Base-by-base conservation (phyloP, 2,329 filamentous ascomycete genomes). In the Fusarium xylarioides region DNA sequence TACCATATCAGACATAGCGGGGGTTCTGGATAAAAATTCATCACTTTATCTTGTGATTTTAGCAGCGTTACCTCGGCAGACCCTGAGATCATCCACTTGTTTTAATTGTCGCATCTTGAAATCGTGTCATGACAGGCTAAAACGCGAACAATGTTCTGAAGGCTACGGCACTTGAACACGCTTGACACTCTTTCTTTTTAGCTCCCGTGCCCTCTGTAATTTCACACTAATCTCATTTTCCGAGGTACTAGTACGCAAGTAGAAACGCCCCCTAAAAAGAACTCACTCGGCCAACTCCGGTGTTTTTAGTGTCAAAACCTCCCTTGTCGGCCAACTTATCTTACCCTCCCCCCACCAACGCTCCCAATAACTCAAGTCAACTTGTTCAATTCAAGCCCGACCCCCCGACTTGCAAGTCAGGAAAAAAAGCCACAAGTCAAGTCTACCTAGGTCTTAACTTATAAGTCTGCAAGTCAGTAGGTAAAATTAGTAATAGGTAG, bases 301-400 rank as follows among this genome's bases (percentile, higher is more conserved):
- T 11, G 19, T 6, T n/a, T 23, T 26, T 16, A 28, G 15, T 18
- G n/a, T 15, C 28, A n/a, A 44, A 47, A 38, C 42, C 54, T 55
- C 50, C 61, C 44, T 34, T 58, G 54, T 74, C 71, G 71, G 70
- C 66, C 62, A 74, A 74, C 71, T 74, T 74, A 71, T 74, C 67
- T 62, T 63, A 54, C 16, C 37, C 37, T 23, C 43, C 56, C 30
- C 44, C 47, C 52, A 4, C 57, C n/a, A n/a, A n/a, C n/a, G n/a
- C n/a, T n/a, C n/a, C n/a, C n/a, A n/a, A n/a, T n/a, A n/a, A n/a
- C n/a, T n/a, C n/a, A n/a, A n/a, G n/a, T n/a, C n/a, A n/a, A n/a
- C n/a, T n/a, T n/a, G n/a, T n/a, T n/a, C n/a, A n/a, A n/a, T n/a
- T n/a, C n/a, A n/a, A n/a, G n/a, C n/a, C n/a, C n/a, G n/a, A n/a